Base-by-base conservation (phyloP, 805 yeast species). In the Barnettozyma pratensis region DNA sequence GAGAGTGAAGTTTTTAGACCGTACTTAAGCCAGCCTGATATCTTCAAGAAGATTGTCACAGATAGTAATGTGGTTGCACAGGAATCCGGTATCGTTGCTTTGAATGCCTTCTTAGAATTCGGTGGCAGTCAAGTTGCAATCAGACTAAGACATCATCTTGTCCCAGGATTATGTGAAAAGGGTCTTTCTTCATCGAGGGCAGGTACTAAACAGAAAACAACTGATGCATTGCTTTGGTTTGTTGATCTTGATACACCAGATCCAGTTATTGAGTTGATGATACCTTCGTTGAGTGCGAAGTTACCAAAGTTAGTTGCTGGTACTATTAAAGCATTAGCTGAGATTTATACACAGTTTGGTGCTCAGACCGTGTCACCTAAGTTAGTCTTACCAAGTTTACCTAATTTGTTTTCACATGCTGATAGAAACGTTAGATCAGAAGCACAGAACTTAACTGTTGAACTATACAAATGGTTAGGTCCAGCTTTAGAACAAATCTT, bases 31-130 rank as follows among this genome's bases (percentile, higher is more conserved):
- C 75, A 72, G 47, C 84, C 89, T 0, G 83, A 78, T 8, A 45
- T 75, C 3, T 70, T 83, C 58, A 81, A 77, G 55, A 72, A 73
- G 54, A 74, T 83, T 38, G 82, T 86, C 7, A 72, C 79, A 3
- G 99, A 94, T 62, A 64, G 84, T 32, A 94, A 94, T 62, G 97
- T 90, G 19, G 94, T 85, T 14, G 96, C 98, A 0, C 96, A 90
- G 54, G 98, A 94, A 60, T 70, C 84, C 2, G 98, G 88, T 5
- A 69, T 89, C 25, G 63, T 68, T 4, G 75, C 86, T 7, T 63
- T 88, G 6, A 66, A 67, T 11, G 72, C 79, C 5, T 76, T 79
- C 57, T 66, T 86, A 39, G 77, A 79, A 57, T 76, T 65, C 58
- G 86, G 87, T 2, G 84, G 83, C 0, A 48, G 76, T 0, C 57